A percentile compares a stretch with the other conserved stretches of the same genome.
Conservation (phyloP, 164 flowering plant species). For the Vitis riparia region DNA sequence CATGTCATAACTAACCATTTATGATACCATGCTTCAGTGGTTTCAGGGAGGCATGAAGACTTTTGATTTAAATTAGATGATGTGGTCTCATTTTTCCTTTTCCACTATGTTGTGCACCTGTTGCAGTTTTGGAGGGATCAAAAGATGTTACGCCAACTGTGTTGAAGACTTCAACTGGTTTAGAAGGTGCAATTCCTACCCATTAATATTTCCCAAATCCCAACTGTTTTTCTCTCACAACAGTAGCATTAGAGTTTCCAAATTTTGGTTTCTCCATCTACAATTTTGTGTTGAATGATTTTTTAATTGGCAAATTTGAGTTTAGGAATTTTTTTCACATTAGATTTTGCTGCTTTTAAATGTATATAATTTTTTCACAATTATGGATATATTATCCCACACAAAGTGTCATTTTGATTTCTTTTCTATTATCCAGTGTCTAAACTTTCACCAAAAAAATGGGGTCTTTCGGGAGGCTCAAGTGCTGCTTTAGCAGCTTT, state of each 20-base stretch:
- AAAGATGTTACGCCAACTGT: conserved; percentile 81
- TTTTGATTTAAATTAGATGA: background rate
- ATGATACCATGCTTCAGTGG: background rate
- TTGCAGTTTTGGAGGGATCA: conserved; percentile 82
- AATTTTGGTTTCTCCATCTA: background rate
- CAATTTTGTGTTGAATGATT: no score
- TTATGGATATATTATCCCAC: background rate
- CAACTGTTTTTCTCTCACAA: background rate
- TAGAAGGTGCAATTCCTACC: conserved; percentile 58
- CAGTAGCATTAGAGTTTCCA: background rate
- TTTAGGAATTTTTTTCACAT: background rate
- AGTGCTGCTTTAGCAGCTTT: conserved; percentile 49
- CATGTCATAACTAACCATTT: background rate
- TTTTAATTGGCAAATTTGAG: background rate
- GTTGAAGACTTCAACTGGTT: conserved; percentile 77
- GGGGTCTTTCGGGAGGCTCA: conserved; percentile 89
- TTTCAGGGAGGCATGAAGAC: background rate
- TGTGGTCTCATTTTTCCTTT: background rate
- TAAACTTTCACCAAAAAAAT: conserved; percentile 90
- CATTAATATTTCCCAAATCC: background rate
- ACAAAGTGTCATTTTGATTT: background rate
- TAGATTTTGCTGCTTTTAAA: background rate
- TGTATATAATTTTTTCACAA: background rate
- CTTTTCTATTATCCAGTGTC: conserved; percentile 40
- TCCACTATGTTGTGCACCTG: background rate